Evolutionary conservation across 1,284 basidiomycete genomes (phyloP), one percentile per base, ranked within the genome.

Genomic region (Volvariella surrecta): DNA sequence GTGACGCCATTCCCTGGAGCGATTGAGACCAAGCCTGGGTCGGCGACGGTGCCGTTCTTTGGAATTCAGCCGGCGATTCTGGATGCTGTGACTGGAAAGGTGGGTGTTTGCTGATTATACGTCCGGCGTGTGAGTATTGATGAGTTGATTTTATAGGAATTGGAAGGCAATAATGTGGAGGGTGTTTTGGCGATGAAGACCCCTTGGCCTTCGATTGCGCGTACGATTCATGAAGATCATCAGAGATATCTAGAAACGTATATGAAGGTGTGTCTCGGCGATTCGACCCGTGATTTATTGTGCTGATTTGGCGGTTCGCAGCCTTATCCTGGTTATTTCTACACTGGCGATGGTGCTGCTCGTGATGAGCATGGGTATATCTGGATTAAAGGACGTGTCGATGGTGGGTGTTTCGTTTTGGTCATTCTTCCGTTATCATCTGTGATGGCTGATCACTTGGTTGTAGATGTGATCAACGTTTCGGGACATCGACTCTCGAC

Each of bases 361-460:
- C 79, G 94, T 38, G 96, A 99, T 61, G 80, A 88, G 56, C 85
- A 99, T 56, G 95, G 95, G 4, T 99, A 99, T 68, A 89, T 92
- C 60, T 96, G 92, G 92, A 98, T 99, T 68, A 94, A 93, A 67
- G 95, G 95, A 42, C 85, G 95, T 55, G 83, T 99, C 35, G 95
- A 99, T 64, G 92, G 89, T 84, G 58, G 56, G 83, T 64, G 44
- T 28, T 49, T 53, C 48, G 43, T 35, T n/a, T 39, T 42, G n/a
- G n/a, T 46, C 37, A 22, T 20, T 17, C 37, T 7, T 6, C 34
- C 15, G 6, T 19, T 15, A 16, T n/a, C 6, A 8, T 35, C 34
- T n/a, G 7, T 35, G 7, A 16, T 35, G 20, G 41, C 10, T 41
- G 37, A n/a, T 32, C 20, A 10, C 40, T 42, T 16, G 8, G 31